Conservation (phyloP, 2,329 filamentous ascomycete genomes). For the Zasmidium citrigriseum region DNA sequence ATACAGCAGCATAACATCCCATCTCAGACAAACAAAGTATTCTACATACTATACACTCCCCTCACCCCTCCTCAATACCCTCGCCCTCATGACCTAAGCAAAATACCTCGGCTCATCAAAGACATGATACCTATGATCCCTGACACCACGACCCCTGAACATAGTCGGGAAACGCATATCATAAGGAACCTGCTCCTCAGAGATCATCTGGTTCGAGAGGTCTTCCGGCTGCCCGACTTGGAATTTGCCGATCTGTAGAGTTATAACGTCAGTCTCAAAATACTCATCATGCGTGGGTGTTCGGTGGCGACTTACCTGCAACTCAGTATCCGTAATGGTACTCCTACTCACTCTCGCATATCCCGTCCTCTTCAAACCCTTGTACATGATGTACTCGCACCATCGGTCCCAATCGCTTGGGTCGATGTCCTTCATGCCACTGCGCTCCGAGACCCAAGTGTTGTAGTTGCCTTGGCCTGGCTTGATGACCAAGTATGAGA, state of each 20-base stretch:
- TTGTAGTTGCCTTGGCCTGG: slow-evolving; percentile 95
- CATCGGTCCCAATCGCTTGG: slow-evolving; percentile 91
- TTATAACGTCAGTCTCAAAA: slow-evolving; percentile 13
- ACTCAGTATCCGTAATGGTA: slow-evolving; percentile 94
- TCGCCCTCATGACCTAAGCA: slow-evolving; percentile 23
- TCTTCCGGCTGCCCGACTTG: slow-evolving; percentile 71
- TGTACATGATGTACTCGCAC: slow-evolving; percentile 99
- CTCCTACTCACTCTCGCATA: slow-evolving; percentile 87
- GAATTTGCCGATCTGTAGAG: slow-evolving; percentile 78
- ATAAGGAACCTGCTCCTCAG: slow-evolving; percentile 72
- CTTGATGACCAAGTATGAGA: slow-evolving; percentile 90
- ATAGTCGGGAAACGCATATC: slow-evolving; percentile 80
- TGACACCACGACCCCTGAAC: slow-evolving; percentile 82
- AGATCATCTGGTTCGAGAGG: slow-evolving; percentile 62
- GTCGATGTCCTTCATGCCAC: slow-evolving; percentile 95
- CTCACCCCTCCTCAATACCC: neutral
- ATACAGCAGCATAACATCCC: neutral
- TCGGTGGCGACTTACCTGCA: slow-evolving; percentile 65
- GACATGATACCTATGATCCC: slow-evolving; percentile 91
- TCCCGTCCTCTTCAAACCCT: slow-evolving; percentile 78
- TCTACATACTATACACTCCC: slow-evolving; percentile 4
- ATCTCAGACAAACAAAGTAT: neutral
- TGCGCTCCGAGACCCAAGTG: slow-evolving; percentile 82
- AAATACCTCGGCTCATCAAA: slow-evolving; percentile 85
- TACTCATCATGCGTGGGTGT: too few species aligned